Evolutionary conservation across 169 alveolate species (phyloP), one percentile per base, ranked within the genome.

Genomic region (Neospora caninum): DNA sequence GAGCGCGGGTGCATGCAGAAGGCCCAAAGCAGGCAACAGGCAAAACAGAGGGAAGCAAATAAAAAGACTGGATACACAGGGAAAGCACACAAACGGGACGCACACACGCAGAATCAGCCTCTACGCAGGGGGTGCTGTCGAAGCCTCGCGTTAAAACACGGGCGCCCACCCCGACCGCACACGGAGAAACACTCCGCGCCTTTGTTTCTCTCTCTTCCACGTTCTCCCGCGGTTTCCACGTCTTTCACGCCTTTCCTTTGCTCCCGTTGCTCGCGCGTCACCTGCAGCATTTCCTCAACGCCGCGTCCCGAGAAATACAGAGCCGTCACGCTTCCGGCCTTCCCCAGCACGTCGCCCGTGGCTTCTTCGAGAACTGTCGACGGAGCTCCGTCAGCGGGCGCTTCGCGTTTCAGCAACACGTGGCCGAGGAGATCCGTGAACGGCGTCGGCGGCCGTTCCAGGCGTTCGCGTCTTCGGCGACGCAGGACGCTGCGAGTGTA

Each of bases 241-340:
- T 22, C 7, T 27, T 64, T 6, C 73, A 64, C 7, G 16, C n/a
- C 7, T 16, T 64, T 29, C 31, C 73, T 27, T 22, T 64, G 73
- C 73, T 1, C 34, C 34, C 73, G 4, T 29, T 29, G 16, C n/a
- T 64, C 73, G 73, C 73, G 4, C 13, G 70, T 45, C n/a, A 91
- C 94, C 88, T 91, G 69, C 13, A 91, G 80, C 53, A 91, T 91
- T 36, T 91, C 91, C 53, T 91, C 94, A 9, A 91, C 91, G 38
- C 87, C 94, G 31, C 80, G 80, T n/a, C 94, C 91, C 2, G 91
- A 41, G 67, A 91, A 91, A 84, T 91, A 91, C 38, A 91, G 94
- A 25, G 94, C 94, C 31, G 91, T 80, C 67, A 91, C 70, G 43
- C 86, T 91, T 0, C 82, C 91, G 16, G 67, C 73, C 31, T 82